Percentiles rank a stretch among this genome's conserved stretches.
These are phyloP conservation scores for Plenodomus tracheiphilus DNA, from an alignment of 2,329 filamentous ascomycete species.

Conservation along the genomic window DNA sequence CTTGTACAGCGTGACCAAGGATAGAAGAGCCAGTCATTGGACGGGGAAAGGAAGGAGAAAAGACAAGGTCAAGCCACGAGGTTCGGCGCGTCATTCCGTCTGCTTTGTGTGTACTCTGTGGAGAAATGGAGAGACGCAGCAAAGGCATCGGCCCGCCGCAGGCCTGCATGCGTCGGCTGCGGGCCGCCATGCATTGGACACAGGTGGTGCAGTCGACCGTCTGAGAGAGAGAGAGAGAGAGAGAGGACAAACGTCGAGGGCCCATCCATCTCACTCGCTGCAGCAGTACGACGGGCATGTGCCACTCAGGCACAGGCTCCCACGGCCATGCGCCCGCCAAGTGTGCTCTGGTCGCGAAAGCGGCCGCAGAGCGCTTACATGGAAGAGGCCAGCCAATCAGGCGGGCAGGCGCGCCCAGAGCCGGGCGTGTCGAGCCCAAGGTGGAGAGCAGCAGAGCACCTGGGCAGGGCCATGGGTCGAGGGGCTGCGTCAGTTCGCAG, in stretches of 20 bases:
- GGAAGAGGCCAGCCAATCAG: slow-evolving; percentile 25
- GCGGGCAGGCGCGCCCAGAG: slow-evolving; percentile 19
- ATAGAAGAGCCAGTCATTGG: too few species aligned
- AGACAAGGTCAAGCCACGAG: too few species aligned
- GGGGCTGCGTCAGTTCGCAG: slow-evolving; percentile 33
- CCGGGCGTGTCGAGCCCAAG: slow-evolving; percentile 5
- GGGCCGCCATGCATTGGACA: slow-evolving; percentile 12
- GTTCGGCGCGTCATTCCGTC: too few species aligned
- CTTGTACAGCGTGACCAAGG: too few species aligned
- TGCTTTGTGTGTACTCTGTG: too few species aligned
- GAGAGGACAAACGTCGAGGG: too few species aligned
- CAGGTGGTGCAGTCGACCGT: too few species aligned
- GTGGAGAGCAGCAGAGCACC: slow-evolving; percentile 27
- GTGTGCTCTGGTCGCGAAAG: slow-evolving; percentile 32
- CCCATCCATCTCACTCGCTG: too few species aligned
- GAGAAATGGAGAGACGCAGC: neutral
- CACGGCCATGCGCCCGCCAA: slow-evolving; percentile 36
- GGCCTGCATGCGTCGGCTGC: slow-evolving; percentile 4
- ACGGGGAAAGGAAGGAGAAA: too few species aligned
- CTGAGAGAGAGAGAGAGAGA: too few species aligned
- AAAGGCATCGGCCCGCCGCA: slow-evolving; percentile 9
- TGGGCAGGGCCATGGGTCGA: slow-evolving; percentile 16
- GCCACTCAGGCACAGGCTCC: slow-evolving; percentile 20
- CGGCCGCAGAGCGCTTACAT: slow-evolving; percentile 38
- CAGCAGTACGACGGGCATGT: slow-evolving; percentile 1